A percentile compares a stretch with the other conserved stretches of the same genome.
phyloP scores from a whole-genome alignment of 2,329 filamentous ascomycete species.

The Rutstroemia sp. region DNA sequence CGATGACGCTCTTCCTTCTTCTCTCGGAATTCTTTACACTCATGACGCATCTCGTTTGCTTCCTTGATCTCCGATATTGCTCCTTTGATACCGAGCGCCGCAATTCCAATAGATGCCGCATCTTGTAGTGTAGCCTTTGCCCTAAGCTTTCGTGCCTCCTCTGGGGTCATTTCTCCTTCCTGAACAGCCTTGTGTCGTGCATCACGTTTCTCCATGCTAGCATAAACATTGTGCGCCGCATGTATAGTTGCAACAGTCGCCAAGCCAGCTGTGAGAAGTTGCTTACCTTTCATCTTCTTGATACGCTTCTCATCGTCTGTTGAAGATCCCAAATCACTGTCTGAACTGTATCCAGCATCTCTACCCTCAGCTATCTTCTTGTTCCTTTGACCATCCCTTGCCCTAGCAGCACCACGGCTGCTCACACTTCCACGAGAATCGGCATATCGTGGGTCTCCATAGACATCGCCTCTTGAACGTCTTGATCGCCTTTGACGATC shows the following conservation, averaged over 20 bases:
- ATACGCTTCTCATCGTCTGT: constrained; percentile 54
- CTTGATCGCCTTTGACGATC: constrained; percentile 8
- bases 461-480: constrained; percentile 17
- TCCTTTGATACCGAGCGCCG: constrained; percentile 59
- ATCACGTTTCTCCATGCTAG: constrained; percentile 55
- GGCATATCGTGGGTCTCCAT: constrained; percentile 24
- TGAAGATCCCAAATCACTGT: constrained; percentile 47
- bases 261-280: constrained; percentile 57
- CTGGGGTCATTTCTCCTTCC: constrained; percentile 54
- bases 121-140: constrained; percentile 58
- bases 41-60: constrained; percentile 53
- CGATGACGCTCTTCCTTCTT: constrained; percentile 38
- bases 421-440: constrained; percentile 25
- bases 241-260: constrained; percentile 64
- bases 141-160: constrained; percentile 55
- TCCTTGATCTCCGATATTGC: constrained; percentile 60
- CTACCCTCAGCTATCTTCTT: constrained; percentile 26
- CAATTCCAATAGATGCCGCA: constrained; percentile 58
- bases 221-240: constrained; percentile 57
- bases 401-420: constrained; percentile 14
- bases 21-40: constrained; percentile 45
- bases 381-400: constrained; percentile 22
- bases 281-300: constrained; percentile 60
- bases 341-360: constrained; percentile 30
- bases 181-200: constrained; percentile 50